These are phyloP conservation scores for Cyberlindnera bimundalis DNA, from an alignment of 805 yeast genomes.

Conservation along the genomic window DNA sequence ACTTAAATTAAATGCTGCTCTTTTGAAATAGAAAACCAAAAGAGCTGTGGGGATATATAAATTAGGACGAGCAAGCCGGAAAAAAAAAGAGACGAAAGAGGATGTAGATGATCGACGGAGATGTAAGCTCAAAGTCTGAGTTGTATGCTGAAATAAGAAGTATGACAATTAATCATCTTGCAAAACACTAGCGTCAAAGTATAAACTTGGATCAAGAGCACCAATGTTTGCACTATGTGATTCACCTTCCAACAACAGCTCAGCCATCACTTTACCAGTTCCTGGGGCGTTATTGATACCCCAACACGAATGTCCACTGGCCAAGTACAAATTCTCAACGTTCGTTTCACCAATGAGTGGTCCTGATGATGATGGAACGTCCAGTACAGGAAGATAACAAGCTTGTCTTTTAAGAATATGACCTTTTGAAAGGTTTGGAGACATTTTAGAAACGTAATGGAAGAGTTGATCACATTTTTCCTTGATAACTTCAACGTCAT, in stretches of 20 bases:
- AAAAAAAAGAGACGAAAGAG: too few relatives aligned
- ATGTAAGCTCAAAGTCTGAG: too few relatives aligned
- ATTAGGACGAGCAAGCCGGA: too few relatives aligned
- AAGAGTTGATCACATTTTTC: slow-evolving; percentile 87
- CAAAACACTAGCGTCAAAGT: slow-evolving; percentile 68
- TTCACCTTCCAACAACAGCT: slow-evolving; percentile 78
- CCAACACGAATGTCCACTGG: slow-evolving; percentile 98
- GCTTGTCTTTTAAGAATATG: slow-evolving; percentile 83
- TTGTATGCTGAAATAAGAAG: too few relatives aligned
- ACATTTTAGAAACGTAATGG: slow-evolving; percentile 71
- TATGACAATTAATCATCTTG: slow-evolving; percentile 15
- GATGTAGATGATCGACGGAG: too few relatives aligned
- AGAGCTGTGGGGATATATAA: too few relatives aligned
- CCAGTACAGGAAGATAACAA: slow-evolving; percentile 91
- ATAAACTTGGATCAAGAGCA: slow-evolving; percentile 80
- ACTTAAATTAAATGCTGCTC: too few relatives aligned
- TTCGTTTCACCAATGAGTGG: slow-evolving; percentile 94
- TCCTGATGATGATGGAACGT: slow-evolving; percentile 88
- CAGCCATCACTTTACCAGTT: slow-evolving; percentile 92
- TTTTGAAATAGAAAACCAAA: too few relatives aligned
- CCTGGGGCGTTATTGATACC: slow-evolving; percentile 98
- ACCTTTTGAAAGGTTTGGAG: slow-evolving; percentile 68
- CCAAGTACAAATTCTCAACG: slow-evolving; percentile 70
- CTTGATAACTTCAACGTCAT: slow-evolving; percentile 83
- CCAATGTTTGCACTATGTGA: slow-evolving; percentile 73